Base-by-base conservation (phyloP, 306 rosid genomes). In the Betula pendula region DNA sequence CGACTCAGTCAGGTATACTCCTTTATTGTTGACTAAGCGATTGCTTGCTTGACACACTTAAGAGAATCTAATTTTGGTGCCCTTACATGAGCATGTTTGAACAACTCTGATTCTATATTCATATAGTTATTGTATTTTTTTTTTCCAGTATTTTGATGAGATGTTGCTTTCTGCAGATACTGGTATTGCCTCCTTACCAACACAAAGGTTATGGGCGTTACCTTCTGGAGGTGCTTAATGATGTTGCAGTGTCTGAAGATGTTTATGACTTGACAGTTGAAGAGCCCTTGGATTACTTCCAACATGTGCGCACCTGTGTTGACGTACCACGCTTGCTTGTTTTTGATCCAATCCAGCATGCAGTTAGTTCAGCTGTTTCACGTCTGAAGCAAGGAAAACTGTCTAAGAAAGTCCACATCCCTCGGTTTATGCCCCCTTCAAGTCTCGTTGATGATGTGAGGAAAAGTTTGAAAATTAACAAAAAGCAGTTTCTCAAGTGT, bases 211-310 rank as follows among this genome's bases (percentile, higher is more conserved):
- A 90, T 83, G 97, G 97, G 3, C 86, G 93, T 35, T 88, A 75
- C 83, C 93, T 95, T 77, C 84, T 92, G 5, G 91, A 88, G 90
- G 93, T 78, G 68, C 87, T 95, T 38, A 87, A 87, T 77, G 82
- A 84, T 72, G 90, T 89, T 65, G 92, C 92, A 48, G 48, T 88
- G 69, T 81, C 91, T 40, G 98, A 92, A 88, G 84, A 95, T 70
- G 88, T 90, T 68, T 85, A 78, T 49, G 97, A 95, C 81, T 75
- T 95, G 45, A 92, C 97, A 5, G 88, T 95, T 44, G 98, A 95
- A 89, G 98, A 95, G 82, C 98, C 98, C 3, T 50, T 94, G 75
- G 96, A 92, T 82, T 81, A 88, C 74, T 87, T 94, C 79, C 96
- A 90, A 81, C 89, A 79, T 73, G 80, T 94, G 31, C 97, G 97